Evolutionary conservation across 1,284 basidiomycete species (phyloP).

Genomic region (Leccinum fuscescens): DNA sequence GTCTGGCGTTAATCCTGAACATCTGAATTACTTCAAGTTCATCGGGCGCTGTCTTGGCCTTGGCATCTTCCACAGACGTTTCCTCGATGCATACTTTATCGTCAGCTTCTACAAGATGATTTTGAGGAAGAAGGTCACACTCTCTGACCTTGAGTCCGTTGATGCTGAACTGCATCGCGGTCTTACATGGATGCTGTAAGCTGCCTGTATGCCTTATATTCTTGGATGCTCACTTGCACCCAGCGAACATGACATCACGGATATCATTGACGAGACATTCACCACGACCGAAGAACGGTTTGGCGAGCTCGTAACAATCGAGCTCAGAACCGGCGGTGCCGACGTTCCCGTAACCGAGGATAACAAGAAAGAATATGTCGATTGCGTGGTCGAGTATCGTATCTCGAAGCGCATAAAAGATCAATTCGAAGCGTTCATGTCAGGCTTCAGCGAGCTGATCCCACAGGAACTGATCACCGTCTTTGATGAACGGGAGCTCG

Average conservation of each 20-base stretch:
- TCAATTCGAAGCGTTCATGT: slow-evolving; percentile 95
- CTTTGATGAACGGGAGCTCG: slow-evolving; percentile 93
- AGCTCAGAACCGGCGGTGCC: slow-evolving; percentile 79
- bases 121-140: slow-evolving; percentile 83
- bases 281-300: slow-evolving; percentile 92
- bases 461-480: slow-evolving; percentile 93
- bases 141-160: slow-evolving; percentile 84
- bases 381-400: slow-evolving; percentile 86
- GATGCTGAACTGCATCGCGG: slow-evolving; percentile 87
- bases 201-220: slow-evolving; percentile 20
- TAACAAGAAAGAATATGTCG: slow-evolving; percentile 96
- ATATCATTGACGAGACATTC: slow-evolving; percentile 88
- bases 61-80: slow-evolving; percentile 94
- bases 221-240: slow-evolving; percentile 14
- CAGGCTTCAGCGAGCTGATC: slow-evolving; percentile 92
- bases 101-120: slow-evolving; percentile 99
- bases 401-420: slow-evolving; percentile 91
- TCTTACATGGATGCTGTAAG: slow-evolving; percentile 89
- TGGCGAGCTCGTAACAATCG: slow-evolving; percentile 89
- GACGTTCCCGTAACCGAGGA: slow-evolving; percentile 86
- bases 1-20: slow-evolving; percentile 93
- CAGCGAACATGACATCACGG: slow-evolving; percentile 87
- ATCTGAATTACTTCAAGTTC: slow-evolving; percentile 97
- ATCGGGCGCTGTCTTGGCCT: slow-evolving; percentile 90
- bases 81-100: slow-evolving; percentile 96